Conservation (phyloP, 1,139 yeast genomes). For the Pneumocystis canis region DNA sequence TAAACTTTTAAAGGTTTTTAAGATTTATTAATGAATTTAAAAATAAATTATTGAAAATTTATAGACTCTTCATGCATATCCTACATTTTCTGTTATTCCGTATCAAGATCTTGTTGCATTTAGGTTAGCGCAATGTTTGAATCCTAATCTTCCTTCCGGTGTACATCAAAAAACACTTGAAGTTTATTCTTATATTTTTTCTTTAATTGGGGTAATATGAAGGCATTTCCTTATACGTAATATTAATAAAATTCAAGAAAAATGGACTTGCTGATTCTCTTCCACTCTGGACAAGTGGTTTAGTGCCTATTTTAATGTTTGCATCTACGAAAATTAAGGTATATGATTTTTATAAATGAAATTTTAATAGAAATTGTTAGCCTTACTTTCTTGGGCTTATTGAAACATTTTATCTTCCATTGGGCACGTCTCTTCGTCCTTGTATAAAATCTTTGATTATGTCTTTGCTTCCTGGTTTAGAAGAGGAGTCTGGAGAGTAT, state of each 20-base stretch:
- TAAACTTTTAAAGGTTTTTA: slow-evolving; percentile 44
- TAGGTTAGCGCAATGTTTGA: slow-evolving; percentile 43
- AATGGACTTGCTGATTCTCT: slow-evolving; percentile 35
- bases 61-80: slow-evolving; percentile 18
- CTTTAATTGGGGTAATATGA: slow-evolving; percentile 33
- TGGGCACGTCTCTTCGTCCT: slow-evolving; percentile 39
- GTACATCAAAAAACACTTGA: slow-evolving; percentile 82
- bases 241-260: neutral
- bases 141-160: slow-evolving; percentile 77
- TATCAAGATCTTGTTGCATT: slow-evolving; percentile 29
- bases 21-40: neutral
- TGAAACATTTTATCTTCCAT: slow-evolving; percentile 38
- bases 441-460: slow-evolving; percentile 56
- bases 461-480: slow-evolving; percentile 72
- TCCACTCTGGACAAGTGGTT: slow-evolving; percentile 74
- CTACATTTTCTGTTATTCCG: slow-evolving; percentile 31
- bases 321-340: slow-evolving; percentile 72
- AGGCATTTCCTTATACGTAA: neutral
- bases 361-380: slow-evolving; percentile 5
- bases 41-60: neutral
- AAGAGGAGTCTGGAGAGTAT: slow-evolving; percentile 79
- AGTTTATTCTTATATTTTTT: slow-evolving; percentile 57
- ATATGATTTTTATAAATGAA: neutral
- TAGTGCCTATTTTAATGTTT: slow-evolving; percentile 69
- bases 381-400: slow-evolving; percentile 55